phyloP scores from a whole-genome alignment of 2,329 filamentous ascomycete species.

The Fonsecaea monophora region DNA sequence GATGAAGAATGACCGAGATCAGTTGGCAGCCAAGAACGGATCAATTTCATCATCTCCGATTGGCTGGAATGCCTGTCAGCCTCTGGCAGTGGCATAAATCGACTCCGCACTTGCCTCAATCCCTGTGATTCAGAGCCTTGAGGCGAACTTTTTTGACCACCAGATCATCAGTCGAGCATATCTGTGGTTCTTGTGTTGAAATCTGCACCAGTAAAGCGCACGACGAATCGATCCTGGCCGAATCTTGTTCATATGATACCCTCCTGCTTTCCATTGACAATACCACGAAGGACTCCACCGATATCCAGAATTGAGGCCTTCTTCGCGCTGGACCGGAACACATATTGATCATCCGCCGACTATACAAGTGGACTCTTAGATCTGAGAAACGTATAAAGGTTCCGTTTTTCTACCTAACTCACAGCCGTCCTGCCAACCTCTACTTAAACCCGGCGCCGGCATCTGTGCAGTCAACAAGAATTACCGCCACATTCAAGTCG shows the following conservation, averaged over 20 bases:
- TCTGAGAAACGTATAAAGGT: neutral
- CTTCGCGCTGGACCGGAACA: neutral
- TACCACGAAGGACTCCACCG: neutral
- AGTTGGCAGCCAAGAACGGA: constrained; percentile 13
- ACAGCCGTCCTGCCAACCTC: neutral
- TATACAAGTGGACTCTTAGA: neutral
- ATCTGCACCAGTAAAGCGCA: neutral
- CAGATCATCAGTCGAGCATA: neutral
- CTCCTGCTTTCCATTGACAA: neutral
- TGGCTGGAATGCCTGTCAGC: constrained; percentile 2
- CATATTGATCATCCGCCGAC: neutral
- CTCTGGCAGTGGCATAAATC: neutral
- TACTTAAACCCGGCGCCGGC: neutral
- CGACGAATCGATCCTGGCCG: neutral
- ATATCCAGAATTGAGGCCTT: neutral
- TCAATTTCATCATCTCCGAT: constrained; percentile 8
- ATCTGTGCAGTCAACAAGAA: neutral
- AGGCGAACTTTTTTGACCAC: neutral
- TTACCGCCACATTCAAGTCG: neutral
- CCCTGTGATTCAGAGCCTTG: neutral
- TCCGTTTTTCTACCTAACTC: neutral
- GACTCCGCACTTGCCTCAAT: neutral
- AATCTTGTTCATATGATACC: neutral
- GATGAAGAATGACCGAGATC: constrained; percentile 16
- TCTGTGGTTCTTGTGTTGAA: neutral